phyloP scores from a whole-genome alignment of 225 moss, liverwort and hornwort genomes.

The Pleurozium schreberi region DNA sequence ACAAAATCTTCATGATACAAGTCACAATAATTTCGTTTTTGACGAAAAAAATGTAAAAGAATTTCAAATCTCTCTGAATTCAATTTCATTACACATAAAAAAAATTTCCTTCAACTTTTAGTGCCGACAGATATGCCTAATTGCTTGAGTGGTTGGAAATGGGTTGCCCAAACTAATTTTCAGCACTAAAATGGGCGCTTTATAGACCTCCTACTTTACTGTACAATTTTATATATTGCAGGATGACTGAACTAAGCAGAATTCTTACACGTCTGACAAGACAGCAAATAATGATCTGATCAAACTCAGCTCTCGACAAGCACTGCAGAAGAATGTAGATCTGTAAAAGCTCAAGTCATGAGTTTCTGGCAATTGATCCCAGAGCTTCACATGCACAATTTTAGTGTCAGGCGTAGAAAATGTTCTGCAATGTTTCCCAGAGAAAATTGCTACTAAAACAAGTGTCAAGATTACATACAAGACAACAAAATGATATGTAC shows the following conservation, averaged over 20 bases:
- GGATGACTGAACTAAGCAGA: neutral
- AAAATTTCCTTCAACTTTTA: too few relatives aligned
- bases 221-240: neutral
- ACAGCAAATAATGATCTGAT: neutral
- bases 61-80: too few relatives aligned
- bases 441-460: neutral
- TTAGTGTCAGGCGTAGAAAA: neutral
- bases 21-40: too few relatives aligned
- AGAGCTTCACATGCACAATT: neutral
- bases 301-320: neutral
- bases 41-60: too few relatives aligned
- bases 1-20: too few relatives aligned
- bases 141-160: too few relatives aligned
- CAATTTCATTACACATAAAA: too few relatives aligned
- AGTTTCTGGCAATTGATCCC: neutral
- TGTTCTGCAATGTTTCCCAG: neutral
- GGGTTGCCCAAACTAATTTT: too few relatives aligned
- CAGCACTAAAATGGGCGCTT: too few relatives aligned
- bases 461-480: neutral
- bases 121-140: too few relatives aligned
- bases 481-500: neutral
- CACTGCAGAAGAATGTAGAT: neutral
- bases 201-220: too few relatives aligned
- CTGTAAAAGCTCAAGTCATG: neutral
- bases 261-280: neutral